Evolutionary conservation across 139 green algal genomes (phyloP), one percentile per base, ranked within the genome.

Genomic region (Zygnema circumcarinatum): DNA sequence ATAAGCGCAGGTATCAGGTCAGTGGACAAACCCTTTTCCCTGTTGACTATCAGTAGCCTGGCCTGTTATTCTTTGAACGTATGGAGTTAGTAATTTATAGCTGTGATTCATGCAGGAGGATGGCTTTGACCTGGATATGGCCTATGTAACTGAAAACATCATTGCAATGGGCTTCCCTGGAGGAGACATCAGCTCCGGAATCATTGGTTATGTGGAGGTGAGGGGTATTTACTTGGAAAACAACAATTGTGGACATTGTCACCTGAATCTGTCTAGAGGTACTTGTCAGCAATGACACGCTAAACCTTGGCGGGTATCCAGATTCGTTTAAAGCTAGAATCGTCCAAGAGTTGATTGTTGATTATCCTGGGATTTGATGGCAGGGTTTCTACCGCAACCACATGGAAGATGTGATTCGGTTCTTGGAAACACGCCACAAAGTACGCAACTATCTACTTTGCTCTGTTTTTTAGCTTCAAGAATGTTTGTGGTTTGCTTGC

Each of bases 141-240:
- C 87, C 3, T 92, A 92, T 80, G 87, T 92, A 40, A 92, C 88
- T 20, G 86, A 92, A 38, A 92, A 83, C 62, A 88, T 92, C 41
- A 92, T 92, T 35, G 88, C 88, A 25, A 92, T 92, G 88, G 88
- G 88, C 31, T 92, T 92, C 40, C 88, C 88, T 38, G 88, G 76
- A 0, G 86, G 86, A 32, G 86, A 88, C 41, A 41, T 38, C 31
- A 88, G 86, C 79, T 89, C 79, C 0, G 86, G 86, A 29, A 69
- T 90, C 2, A 36, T 90, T 0, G 79, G 86, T 31, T 85, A 89
- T 31, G 81, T 89, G 41, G 87, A 89, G 85, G 73, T 89, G 31
- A 36, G 31, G 52, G 2, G 2, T 83, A n/a, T 78, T 62, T 62
- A 62, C 16, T 16, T 16, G 16, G 16, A 62, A 62, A n/a, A n/a